Evolutionary conservation across 2,329 filamentous ascomycete species (phyloP).

Genomic region (Cordyceps fumosorosea): DNA sequence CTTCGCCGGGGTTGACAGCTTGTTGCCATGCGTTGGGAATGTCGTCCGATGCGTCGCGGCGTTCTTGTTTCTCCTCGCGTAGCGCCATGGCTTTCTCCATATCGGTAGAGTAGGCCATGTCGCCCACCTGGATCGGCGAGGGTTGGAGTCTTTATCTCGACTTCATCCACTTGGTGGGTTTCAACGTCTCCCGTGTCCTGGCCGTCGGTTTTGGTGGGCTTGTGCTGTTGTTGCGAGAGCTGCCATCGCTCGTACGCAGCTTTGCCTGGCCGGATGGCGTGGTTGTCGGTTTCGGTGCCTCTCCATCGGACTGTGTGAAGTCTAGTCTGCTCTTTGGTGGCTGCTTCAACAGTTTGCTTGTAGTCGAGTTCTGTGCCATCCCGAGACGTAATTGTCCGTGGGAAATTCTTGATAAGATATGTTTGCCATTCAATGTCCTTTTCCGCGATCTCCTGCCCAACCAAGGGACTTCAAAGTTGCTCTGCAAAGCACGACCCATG

Average conservation of each 20-base stretch:
- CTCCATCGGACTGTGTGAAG: slow-evolving; percentile 1
- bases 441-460: background rate
- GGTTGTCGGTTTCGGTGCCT: background rate
- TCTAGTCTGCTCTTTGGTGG: background rate
- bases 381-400: background rate
- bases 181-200: background rate
- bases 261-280: background rate
- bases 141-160: no score
- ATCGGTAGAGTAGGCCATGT: no score
- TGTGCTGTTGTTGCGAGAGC: background rate
- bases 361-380: slow-evolving; percentile 1
- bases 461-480: background rate
- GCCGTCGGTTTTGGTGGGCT: background rate
- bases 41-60: no score
- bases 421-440: slow-evolving; percentile 6
- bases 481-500: no score
- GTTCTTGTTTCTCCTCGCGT: no score
- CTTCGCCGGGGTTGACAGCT: no score
- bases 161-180: no score
- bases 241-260: slow-evolving; percentile 6
- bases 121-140: no score
- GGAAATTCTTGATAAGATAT: slow-evolving; percentile 3
- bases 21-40: no score
- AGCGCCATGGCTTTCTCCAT: no score
- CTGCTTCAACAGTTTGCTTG: background rate